Evolutionary conservation across 805 yeast species (phyloP), one percentile per base, ranked within the genome.

Genomic region (Metschnikowia baotianmanensis): DNA sequence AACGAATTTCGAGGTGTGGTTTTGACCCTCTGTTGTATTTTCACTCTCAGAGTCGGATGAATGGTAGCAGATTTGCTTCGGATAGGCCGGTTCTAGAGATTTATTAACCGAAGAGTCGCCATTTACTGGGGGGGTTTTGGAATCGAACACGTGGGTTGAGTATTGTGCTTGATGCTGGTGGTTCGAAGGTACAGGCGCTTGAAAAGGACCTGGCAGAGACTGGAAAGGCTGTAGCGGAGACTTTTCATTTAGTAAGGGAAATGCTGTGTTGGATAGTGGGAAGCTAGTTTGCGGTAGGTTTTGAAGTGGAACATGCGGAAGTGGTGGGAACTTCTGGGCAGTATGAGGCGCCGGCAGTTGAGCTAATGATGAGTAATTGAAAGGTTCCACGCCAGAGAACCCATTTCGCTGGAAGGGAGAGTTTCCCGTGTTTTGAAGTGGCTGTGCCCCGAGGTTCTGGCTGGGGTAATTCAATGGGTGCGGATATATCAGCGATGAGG

Each of bases 291-390:
- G 43, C 35, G 40, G 37, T 28, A 34, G 40, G n/a, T 13, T 26
- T 20, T 43, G 43, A 8, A 25, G 25, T 21, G 40, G 19, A 18
- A 28, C 35, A 22, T 39, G 39, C 23, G 38, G 37, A 23, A 36
- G 42, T 23, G 12, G 42, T 13, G 20, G 35, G 11, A 31, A 34
- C 13, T 26, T 35, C 15, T 26, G 34, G 9, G 16, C 38, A 8
- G 5, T 15, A 6, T 10, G 25, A 8, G 36, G 11, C n/a, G 23
- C 25, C 22, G 11, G 33, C 2, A 36, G 25, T 24, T 24, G 36
- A n/a, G 31, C 13, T 26, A 36, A 32, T 12, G 45, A 22, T 6
- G 45, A 29, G 23, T 42, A 42, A 29, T 24, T 32, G 25, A 42
- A 34, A 13, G 32, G 19, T 5, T 42, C 45, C 13, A 29, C 25